Conservation (phyloP, 768 basidiomycete genomes). For the Crassisporium funariophilum region DNA sequence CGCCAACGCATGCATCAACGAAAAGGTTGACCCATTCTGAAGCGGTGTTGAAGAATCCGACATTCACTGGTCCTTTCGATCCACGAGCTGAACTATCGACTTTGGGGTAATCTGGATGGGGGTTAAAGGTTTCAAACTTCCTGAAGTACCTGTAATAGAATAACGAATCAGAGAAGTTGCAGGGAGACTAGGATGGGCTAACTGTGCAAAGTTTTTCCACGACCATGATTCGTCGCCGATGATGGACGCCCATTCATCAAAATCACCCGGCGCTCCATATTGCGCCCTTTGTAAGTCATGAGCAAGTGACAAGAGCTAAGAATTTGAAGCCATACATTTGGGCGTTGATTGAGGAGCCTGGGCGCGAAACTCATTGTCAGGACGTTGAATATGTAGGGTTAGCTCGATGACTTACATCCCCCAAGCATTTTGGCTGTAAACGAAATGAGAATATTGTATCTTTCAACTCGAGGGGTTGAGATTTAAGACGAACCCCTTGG, state of each 20-base stretch:
- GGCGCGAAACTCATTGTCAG: background rate
- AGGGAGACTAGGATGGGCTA: constrained; percentile 3
- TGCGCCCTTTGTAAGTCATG: constrained; percentile 47
- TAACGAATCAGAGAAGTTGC: background rate
- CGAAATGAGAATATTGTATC: background rate
- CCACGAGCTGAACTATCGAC: constrained; percentile 55
- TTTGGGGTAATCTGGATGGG: constrained; percentile 49
- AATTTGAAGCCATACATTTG: constrained; percentile 36
- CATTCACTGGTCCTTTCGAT: constrained; percentile 53
- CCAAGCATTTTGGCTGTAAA: constrained; percentile 63
- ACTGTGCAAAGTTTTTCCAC: constrained; percentile 57
- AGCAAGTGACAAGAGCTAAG: background rate
- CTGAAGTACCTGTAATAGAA: constrained; percentile 53
- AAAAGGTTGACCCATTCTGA: constrained; percentile 52
- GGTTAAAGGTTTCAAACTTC: constrained; percentile 65
- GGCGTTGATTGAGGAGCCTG: constrained; percentile 63
- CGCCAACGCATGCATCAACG: constrained; percentile 51
- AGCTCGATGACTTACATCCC: constrained; percentile 53
- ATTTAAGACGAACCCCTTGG: constrained; percentile 50
- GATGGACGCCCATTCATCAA: constrained; percentile 63
- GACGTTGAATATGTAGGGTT: background rate
- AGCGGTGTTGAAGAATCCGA: constrained; percentile 57
- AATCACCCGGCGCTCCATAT: constrained; percentile 70
- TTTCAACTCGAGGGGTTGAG: background rate
- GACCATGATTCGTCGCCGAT: constrained; percentile 62